phyloP scores from a whole-genome alignment of 2,329 filamentous ascomycete species.

The Lachnellula occidentalis region DNA sequence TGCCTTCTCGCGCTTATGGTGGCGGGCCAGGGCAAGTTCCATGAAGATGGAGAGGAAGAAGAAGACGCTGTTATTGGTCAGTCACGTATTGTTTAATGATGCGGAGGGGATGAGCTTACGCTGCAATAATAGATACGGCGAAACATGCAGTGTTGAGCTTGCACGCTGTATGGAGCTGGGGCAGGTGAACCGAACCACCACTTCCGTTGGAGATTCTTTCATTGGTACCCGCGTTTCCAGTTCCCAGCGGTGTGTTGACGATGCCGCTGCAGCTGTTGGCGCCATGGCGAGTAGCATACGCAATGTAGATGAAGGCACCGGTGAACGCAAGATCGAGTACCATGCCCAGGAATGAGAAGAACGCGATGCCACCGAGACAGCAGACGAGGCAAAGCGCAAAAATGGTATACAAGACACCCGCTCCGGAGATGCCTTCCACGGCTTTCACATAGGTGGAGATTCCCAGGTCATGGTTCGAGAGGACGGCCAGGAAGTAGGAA shows the following conservation, averaged over 20 bases:
- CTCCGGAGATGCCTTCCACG: conserved; percentile 73
- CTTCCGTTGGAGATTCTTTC: conserved; percentile 44
- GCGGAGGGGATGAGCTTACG: conserved; percentile 47
- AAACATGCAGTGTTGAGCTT: conserved; percentile 71
- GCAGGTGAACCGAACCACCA: conserved; percentile 35
- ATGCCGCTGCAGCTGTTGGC: conserved; percentile 58
- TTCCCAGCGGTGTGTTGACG: conserved; percentile 65
- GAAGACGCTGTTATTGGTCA: conserved; percentile 49
- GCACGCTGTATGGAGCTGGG: conserved; percentile 58
- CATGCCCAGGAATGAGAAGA: conserved; percentile 69
- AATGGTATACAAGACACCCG: conserved; percentile 68
- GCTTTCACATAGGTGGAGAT: conserved; percentile 65
- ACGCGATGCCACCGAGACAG: conserved; percentile 67
- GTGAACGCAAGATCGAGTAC: conserved; percentile 72
- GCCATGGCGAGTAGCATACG: conserved; percentile 66
- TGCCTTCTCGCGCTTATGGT: conserved; percentile 70
- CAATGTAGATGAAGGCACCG: conserved; percentile 76
- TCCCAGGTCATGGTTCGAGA: conserved; percentile 55
- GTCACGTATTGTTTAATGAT: neutral
- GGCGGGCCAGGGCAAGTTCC: conserved; percentile 61
- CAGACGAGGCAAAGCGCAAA: conserved; percentile 70
- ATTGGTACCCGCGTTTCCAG: conserved; percentile 46
- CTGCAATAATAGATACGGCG: conserved; percentile 70
- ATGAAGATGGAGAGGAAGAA: conserved; percentile 68
- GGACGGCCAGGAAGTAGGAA: conserved; percentile 76